A percentile compares a stretch with the other conserved stretches of the same genome.
Conservation (phyloP, 2,329 filamentous ascomycete genomes). For the Clonostachys byssicola region DNA sequence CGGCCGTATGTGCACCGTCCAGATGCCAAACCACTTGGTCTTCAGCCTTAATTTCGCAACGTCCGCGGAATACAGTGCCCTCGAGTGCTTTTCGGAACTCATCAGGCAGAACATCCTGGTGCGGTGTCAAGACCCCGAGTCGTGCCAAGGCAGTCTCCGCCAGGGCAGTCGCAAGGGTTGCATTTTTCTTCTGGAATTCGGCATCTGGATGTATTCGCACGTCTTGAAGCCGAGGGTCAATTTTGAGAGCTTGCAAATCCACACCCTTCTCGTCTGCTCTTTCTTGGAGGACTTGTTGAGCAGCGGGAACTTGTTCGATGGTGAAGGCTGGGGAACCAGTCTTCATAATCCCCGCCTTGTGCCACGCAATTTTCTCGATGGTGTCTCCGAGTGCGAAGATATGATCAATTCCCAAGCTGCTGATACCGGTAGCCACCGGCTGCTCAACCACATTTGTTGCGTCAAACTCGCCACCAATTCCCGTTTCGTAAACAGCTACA, state of each 20-base stretch:
- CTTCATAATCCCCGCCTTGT: conserved; percentile 72
- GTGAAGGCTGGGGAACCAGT: conserved; percentile 52
- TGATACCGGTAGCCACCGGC: conserved; percentile 57
- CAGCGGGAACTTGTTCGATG: conserved; percentile 42
- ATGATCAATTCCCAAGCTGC: conserved; percentile 67
- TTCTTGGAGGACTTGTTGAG: conserved; percentile 36
- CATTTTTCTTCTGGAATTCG: conserved; percentile 56
- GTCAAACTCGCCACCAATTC: conserved; percentile 65
- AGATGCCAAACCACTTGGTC: conserved; percentile 72
- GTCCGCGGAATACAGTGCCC: conserved; percentile 70
- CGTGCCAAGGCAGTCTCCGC: conserved; percentile 43
- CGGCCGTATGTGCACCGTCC: conserved; percentile 88
- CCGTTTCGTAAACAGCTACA: conserved; percentile 61
- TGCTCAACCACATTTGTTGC: conserved; percentile 61
- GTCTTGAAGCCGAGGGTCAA: conserved; percentile 37
- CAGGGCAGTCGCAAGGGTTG: conserved; percentile 45
- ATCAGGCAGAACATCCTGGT: conserved; percentile 40
- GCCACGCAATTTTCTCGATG: conserved; percentile 66
- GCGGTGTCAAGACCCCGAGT: conserved; percentile 27
- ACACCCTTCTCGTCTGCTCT: conserved; percentile 51
- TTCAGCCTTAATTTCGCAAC: conserved; percentile 62
- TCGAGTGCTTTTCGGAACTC: conserved; percentile 73
- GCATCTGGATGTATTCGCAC: conserved; percentile 49
- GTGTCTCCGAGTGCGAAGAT: conserved; percentile 58
- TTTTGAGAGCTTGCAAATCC: conserved; percentile 35